Base-by-base conservation (phyloP, 78 protist species). In the Dictyostelium firmibasis region DNA sequence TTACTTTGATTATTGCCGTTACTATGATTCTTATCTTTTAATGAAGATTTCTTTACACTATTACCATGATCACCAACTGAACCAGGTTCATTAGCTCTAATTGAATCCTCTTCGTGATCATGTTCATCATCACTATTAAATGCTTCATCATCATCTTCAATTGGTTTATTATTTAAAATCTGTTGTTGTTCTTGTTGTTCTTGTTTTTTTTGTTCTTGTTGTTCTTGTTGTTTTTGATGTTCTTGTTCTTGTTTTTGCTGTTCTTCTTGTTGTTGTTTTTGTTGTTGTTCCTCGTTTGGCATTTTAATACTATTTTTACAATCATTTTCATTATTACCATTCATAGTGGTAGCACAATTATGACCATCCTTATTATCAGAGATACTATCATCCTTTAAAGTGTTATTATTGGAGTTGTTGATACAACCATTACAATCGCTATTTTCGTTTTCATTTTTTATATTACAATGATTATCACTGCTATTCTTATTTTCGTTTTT, bases 61-160 rank as follows among this genome's bases (percentile, higher is more conserved):
- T 38, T 47, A n/a, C 67, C n/a, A 29, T 81, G 23, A n/a, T 76
- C 47, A 38, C 62, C n/a, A 23, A 20, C 62, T 38, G 67, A 57
- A n/a, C 67, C n/a, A 29, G 92, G 20, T 41, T 76, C 47, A 38
- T 29, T 33, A 23, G 23, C 62, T 38, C 57, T 38, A n/a, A 29
- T 20, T 47, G 16, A 38, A 47, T 47, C 69, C 0, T 88, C 86
- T 18, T 69, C 76, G 3, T 88, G 79, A 8, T 60, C 82, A 23
- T 88, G 85, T 38, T 88, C 93, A 43, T 88, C 86, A 38, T 88
- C 93, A 67, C 93, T 88, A 35, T 88, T 88, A 18, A 88, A 88
- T 18, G 57, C 35, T 31, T 57, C 85, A 43, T 79, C 77, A 13
- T 29, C 83, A 18, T 47, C 70, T n/a, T 76, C 92, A 16, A 43